These are phyloP conservation scores for Colletotrichum sp. DNA, from an alignment of 2,329 filamentous ascomycete genomes.

Conservation along the genomic window DNA sequence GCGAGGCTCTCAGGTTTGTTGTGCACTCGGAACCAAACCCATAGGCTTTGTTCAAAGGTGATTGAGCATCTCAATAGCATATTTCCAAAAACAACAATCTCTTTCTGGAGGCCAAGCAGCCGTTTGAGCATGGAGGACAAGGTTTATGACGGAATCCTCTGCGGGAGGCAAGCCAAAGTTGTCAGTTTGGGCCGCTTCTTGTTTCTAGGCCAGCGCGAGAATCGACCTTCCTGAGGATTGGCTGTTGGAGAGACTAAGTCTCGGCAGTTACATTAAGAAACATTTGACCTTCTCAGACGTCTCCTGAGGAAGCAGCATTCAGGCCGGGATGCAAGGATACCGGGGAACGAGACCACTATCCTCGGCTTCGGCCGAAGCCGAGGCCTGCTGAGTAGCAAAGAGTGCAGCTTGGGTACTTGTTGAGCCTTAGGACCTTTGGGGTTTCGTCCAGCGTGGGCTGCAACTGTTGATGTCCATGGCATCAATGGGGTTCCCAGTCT, in stretches of 20 bases:
- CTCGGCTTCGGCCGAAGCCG: not conserved
- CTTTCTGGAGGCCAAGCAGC: not conserved
- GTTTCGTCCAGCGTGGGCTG: not conserved
- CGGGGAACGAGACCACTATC: not conserved
- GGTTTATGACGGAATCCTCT: not conserved
- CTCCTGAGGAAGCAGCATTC: not conserved
- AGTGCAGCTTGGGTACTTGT: not conserved
- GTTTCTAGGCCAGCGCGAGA: not conserved
- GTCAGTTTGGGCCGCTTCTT: not conserved
- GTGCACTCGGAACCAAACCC: not conserved
- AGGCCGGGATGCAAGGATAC: not conserved
- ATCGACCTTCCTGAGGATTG: not conserved
- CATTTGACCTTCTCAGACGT: not conserved
- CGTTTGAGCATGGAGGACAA: not conserved
- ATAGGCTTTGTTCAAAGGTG: not conserved
- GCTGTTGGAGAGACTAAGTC: not conserved
- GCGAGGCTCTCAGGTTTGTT: not conserved
- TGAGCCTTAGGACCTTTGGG: not conserved
- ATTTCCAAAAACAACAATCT: not conserved
- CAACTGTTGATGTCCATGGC: not conserved
- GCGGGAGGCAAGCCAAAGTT: not conserved
- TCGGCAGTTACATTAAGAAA: not conserved
- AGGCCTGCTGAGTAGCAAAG: not conserved
- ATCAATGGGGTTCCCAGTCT: not conserved
- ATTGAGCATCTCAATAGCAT: not conserved